Evolutionary conservation across 805 yeast genomes (phyloP).

Genomic region (Nakazawaea wyomingensis): DNA sequence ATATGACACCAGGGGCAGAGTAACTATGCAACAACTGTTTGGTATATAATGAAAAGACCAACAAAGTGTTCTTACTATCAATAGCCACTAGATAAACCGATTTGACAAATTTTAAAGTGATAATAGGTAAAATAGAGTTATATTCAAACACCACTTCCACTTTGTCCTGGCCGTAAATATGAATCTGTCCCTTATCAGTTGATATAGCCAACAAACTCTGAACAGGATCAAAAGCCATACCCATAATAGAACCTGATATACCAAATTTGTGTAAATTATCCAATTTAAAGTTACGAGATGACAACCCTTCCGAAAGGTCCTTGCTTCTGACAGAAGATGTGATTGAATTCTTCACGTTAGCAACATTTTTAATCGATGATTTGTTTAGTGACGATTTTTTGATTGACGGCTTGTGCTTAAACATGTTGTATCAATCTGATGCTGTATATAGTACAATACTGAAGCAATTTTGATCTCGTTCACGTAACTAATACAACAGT

Average conservation of each 20-base stretch:
- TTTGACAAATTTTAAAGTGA: constrained; percentile 60
- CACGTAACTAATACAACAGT: too few species aligned
- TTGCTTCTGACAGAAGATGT: constrained; percentile 12
- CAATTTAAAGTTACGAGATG: constrained; percentile 22
- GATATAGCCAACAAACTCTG: constrained; percentile 83
- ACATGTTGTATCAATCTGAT: too few species aligned
- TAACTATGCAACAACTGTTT: constrained; percentile 56
- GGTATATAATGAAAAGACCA: constrained; percentile 65
- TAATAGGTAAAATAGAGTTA: constrained; percentile 44
- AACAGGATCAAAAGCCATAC: constrained; percentile 79
- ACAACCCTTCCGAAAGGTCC: constrained; percentile 28
- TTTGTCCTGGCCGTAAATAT: constrained; percentile 78
- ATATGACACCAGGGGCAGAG: constrained; percentile 60
- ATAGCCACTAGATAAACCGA: constrained; percentile 78
- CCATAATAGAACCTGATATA: constrained; percentile 56
- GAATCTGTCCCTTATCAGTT: constrained; percentile 63
- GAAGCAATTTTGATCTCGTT: background rate
- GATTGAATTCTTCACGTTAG: constrained; percentile 13
- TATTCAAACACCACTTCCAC: constrained; percentile 65
- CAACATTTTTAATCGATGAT: constrained; percentile 8
- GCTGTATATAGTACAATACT: too few species aligned
- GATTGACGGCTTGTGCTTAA: constrained; percentile 2
- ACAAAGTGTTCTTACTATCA: constrained; percentile 54
- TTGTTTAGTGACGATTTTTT: background rate
- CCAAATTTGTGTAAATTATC: constrained; percentile 44